Conservation (phyloP, 2,329 filamentous ascomycete species). For the Hypomyces perniciosus region DNA sequence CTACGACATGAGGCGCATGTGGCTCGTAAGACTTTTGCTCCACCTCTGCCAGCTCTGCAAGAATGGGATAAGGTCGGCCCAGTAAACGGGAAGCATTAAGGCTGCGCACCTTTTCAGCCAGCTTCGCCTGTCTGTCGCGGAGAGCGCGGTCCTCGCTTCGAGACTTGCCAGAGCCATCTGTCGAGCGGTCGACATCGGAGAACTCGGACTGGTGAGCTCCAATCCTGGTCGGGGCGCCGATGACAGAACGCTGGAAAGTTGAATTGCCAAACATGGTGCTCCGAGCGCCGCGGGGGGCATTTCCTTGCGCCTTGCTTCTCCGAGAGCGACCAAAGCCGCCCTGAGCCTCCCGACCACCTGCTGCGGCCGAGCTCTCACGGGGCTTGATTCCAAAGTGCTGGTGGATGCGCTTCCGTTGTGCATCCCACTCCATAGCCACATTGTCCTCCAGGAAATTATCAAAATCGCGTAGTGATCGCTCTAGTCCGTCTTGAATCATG, state of each 20-base stretch:
- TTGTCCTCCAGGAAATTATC: slow-evolving; percentile 92
- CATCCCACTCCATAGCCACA: slow-evolving; percentile 91
- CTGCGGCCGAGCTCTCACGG: slow-evolving; percentile 39
- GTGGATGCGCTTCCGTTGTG: slow-evolving; percentile 87
- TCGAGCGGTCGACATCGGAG: slow-evolving; percentile 59
- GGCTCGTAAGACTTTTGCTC: slow-evolving; percentile 65
- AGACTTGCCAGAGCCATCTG: slow-evolving; percentile 40
- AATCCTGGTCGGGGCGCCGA: slow-evolving; percentile 69
- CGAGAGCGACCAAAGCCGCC: slow-evolving; percentile 57
- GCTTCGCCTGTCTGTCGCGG: slow-evolving; percentile 77
- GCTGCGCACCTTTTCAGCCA: slow-evolving; percentile 70
- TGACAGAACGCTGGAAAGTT: slow-evolving; percentile 74
- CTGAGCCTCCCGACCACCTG: slow-evolving; percentile 39
- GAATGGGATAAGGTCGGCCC: slow-evolving; percentile 62
- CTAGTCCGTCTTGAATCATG: slow-evolving; percentile 86
- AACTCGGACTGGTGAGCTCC: slow-evolving; percentile 61
- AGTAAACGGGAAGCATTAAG: slow-evolving; percentile 69
- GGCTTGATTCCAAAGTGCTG: slow-evolving; percentile 87
- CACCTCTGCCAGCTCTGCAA: slow-evolving; percentile 69
- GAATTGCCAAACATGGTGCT: slow-evolving; percentile 49
- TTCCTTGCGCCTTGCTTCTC: slow-evolving; percentile 42
- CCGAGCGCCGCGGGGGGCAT: slow-evolving; percentile 48
- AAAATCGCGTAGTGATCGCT: slow-evolving; percentile 84
- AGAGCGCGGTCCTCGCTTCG: slow-evolving; percentile 65
- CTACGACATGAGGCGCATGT: slow-evolving; percentile 67